Base-by-base conservation (phyloP, 371 early-diverging fungal species). In the Mortierella sp. region DNA sequence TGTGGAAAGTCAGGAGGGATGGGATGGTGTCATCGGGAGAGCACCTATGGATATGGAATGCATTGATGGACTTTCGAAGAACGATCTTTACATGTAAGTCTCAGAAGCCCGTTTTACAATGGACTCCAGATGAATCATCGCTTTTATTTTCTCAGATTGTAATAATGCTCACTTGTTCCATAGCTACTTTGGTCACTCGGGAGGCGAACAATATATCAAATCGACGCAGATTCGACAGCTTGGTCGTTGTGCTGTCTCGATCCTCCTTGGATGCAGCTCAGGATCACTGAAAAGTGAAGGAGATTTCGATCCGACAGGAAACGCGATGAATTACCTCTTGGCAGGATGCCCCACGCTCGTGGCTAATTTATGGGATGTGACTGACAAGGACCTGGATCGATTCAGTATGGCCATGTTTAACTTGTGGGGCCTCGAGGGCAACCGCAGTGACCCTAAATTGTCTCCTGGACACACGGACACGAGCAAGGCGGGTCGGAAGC, bases 281-380 rank as follows among this genome's bases (percentile, higher is more conserved):
- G 97, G 94, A 5, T 71, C 73, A 9, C 72, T 96, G 31, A 81
- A 82, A 30, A 72, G 86, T 0, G 83, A 73, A 2, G 98, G 98
- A 0, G 93, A 94, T 53, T 97, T 92, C 66, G 96, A 97, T 64
- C 92, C 96, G 1, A 78, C 84, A 27, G 97, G 97, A 2, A 88
- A 90, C 27, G 87, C 90, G 0, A 63, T 93, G 45, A 87, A 94
- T 71, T 96, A 92, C 69, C 55, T 96, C 39, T 63, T 95, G n/a
- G 93, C 86, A 56, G 92, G 94, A 21, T 91, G 96, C 63, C 94
- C 93, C 6, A 86, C 95, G 2, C 82, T 99, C 0, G 90, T 99
- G 0, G 99, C 95, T 21, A 98, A 96, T 67, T 84, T 99, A 18
- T 99, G 99, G 99, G 99, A 99, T 82, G 98, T 99, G 9, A 99